A percentile compares a stretch with the other conserved stretches of the same genome.
These are phyloP conservation scores for Colletotrichum lentis DNA, from an alignment of 2,329 filamentous ascomycete genomes.

Conservation along the genomic window DNA sequence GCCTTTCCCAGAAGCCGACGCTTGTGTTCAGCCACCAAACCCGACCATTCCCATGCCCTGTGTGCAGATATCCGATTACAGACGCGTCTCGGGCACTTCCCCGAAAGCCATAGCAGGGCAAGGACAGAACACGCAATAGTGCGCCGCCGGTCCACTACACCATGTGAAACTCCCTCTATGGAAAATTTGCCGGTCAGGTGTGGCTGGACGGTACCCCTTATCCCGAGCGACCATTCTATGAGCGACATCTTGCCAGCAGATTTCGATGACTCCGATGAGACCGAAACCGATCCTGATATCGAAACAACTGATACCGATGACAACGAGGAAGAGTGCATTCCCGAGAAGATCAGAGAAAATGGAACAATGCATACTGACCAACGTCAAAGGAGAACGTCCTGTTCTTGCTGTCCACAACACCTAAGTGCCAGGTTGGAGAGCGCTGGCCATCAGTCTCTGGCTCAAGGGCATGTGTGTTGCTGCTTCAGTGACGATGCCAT, in stretches of 20 bases:
- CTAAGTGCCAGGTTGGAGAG: too few relatives aligned
- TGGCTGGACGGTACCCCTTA: too few relatives aligned
- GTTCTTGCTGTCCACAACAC: neutral
- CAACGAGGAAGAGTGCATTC: neutral
- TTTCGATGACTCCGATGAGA: neutral
- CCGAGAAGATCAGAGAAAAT: neutral
- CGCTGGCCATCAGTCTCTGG: too few relatives aligned
- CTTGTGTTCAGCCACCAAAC: too few relatives aligned
- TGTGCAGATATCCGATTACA: neutral
- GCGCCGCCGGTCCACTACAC: neutral
- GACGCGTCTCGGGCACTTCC: neutral
- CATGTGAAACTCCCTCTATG: neutral
- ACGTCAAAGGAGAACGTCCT: neutral
- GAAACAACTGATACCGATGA: neutral
- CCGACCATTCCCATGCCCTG: neutral
- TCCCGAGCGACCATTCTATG: neutral
- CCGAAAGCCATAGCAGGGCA: neutral
- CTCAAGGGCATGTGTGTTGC: neutral
- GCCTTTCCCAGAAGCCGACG: neutral
- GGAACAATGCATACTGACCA: neutral
- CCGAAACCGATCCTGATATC: neutral
- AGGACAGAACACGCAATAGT: neutral
- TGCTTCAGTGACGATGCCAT: neutral
- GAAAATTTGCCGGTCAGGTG: neutral
- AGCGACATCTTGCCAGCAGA: neutral